Percentiles rank a stretch among this genome's conserved stretches.
Evolutionary conservation across 2,329 filamentous ascomycete species (phyloP).

Genomic region (Epichloe coenophiala): DNA sequence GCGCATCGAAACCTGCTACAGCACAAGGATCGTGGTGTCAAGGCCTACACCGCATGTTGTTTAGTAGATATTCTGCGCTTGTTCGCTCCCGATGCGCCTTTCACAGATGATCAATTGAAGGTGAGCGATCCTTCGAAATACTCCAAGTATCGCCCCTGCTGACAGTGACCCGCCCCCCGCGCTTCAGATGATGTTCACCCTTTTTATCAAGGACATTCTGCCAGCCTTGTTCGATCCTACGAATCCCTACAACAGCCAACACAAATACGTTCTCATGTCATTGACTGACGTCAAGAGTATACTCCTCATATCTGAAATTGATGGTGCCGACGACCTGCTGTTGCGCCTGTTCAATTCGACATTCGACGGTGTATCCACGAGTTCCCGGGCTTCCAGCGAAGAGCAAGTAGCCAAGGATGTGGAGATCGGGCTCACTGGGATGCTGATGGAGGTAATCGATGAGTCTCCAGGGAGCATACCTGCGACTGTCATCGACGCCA

Average conservation of each 20-base stretch:
- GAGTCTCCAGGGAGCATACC: slow-evolving; percentile 61
- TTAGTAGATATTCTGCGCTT: slow-evolving; percentile 86
- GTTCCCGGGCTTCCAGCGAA: slow-evolving; percentile 58
- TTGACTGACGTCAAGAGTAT: slow-evolving; percentile 91
- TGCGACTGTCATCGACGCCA: slow-evolving; percentile 72
- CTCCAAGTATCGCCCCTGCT: slow-evolving; percentile 1
- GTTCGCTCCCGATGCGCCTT: slow-evolving; percentile 89
- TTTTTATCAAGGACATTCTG: slow-evolving; percentile 73
- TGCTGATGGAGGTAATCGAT: slow-evolving; percentile 76
- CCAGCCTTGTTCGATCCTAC: slow-evolving; percentile 75
- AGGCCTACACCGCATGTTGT: slow-evolving; percentile 77
- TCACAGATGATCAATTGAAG: slow-evolving; percentile 81
- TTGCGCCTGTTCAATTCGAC: slow-evolving; percentile 72
- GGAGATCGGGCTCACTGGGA: slow-evolving; percentile 78
- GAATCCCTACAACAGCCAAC: slow-evolving; percentile 83
- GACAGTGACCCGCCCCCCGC: slow-evolving; percentile 1
- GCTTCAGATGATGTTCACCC: slow-evolving; percentile 77
- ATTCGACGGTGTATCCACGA: slow-evolving; percentile 81
- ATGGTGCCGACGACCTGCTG: slow-evolving; percentile 66
- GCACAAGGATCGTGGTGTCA: slow-evolving; percentile 89
- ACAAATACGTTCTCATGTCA: slow-evolving; percentile 81
- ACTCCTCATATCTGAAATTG: slow-evolving; percentile 76
- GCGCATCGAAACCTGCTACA: slow-evolving; percentile 67
- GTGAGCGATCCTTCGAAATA: slow-evolving; percentile 30
- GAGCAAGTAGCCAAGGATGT: slow-evolving; percentile 87